phyloP scores from a whole-genome alignment of 305 asterid genomes.

The Ruellia speciosa region DNA sequence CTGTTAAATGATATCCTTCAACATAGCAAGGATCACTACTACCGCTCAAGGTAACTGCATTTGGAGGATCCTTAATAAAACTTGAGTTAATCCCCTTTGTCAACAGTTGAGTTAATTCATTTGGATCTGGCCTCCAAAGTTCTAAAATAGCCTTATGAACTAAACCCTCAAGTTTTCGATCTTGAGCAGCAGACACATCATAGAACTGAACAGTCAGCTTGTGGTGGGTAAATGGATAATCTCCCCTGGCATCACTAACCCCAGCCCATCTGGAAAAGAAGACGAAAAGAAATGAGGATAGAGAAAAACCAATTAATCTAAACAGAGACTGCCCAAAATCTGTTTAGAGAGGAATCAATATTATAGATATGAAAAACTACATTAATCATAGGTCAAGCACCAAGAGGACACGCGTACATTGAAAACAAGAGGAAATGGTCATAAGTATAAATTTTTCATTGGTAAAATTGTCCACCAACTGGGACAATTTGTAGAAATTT shows the following conservation, averaged over 20 bases:
- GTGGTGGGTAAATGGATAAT: constrained; percentile 96
- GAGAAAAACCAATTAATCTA: constrained; percentile 13
- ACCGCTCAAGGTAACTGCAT: constrained; percentile 70
- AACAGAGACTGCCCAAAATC: constrained; percentile 7
- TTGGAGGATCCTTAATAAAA: constrained; percentile 68
- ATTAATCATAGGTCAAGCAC: background rate
- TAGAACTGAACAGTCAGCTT: constrained; percentile 90
- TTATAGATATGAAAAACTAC: background rate
- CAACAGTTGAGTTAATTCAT: constrained; percentile 62
- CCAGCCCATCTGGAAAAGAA: constrained; percentile 71
- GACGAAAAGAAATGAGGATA: background rate
- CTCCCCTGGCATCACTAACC: constrained; percentile 81
- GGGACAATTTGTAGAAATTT: no score
- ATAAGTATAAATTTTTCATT: no score
- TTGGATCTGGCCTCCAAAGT: constrained; percentile 93
- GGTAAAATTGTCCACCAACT: no score
- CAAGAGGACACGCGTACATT: no score
- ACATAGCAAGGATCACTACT: constrained; percentile 97
- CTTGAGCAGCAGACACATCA: constrained; percentile 87
- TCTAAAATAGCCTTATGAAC: constrained; percentile 90
- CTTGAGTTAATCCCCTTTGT: constrained; percentile 60
- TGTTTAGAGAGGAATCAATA: background rate
- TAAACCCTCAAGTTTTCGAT: constrained; percentile 82
- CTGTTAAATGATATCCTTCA: constrained; percentile 86
- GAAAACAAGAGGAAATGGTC: no score